Percentiles rank a stretch among this genome's conserved stretches.
Evolutionary conservation across 176 grass and related monocot species (phyloP).

Genomic region (Aegilops bicornis): DNA sequence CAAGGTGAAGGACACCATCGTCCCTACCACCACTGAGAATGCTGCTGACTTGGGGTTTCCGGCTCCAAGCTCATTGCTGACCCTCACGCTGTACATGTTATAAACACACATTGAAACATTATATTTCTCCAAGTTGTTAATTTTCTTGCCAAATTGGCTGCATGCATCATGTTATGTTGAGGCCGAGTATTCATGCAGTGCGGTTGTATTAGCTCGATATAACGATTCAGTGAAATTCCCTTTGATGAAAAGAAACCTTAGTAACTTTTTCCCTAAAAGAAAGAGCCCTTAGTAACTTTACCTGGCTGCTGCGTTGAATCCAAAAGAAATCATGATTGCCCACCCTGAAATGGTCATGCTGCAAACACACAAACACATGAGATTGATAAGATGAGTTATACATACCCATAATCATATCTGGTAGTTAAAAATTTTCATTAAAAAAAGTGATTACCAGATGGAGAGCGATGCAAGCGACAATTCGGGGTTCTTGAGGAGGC

Average conservation of each 20-base stretch:
- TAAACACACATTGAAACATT: background rate
- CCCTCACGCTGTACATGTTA: conserved; percentile 36
- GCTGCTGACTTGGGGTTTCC: conserved; percentile 48
- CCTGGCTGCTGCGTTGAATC: conserved; percentile 91
- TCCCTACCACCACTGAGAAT: conserved; percentile 51
- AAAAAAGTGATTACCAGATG: conserved; percentile 39
- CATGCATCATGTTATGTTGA: no score
- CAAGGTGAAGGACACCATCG: conserved; percentile 24
- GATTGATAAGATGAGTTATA: background rate
- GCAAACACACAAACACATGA: background rate
- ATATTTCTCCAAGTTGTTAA: background rate
- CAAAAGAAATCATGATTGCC: conserved; percentile 78
- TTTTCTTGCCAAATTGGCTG: background rate
- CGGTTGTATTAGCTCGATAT: no score
- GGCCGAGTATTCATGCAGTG: no score
- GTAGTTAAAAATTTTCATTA: no score
- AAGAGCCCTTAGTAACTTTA: background rate
- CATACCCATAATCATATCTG: background rate
- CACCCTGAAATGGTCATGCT: conserved; percentile 82
- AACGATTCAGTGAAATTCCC: no score
- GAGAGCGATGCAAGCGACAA: conserved; percentile 46
- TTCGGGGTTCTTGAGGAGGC: conserved; percentile 38
- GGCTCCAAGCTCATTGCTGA: conserved; percentile 1
- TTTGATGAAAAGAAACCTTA: no score
- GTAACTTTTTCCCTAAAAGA: background rate